Conservation (phyloP, 2,329 filamentous ascomycete species). For the Fusarium illudens region DNA sequence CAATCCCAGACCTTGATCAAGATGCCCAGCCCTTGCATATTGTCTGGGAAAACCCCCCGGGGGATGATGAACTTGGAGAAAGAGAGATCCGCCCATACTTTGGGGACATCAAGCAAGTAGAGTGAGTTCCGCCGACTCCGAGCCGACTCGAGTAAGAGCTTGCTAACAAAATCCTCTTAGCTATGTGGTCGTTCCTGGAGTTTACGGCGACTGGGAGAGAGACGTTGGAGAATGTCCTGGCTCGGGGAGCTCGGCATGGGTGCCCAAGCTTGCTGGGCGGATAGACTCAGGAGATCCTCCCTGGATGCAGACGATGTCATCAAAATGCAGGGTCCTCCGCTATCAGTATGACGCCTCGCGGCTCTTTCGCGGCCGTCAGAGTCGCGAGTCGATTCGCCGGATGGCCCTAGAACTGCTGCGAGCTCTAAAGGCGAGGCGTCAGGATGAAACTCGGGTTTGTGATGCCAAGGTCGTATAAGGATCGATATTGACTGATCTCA, state of each 20-base stretch:
- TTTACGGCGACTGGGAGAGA: neutral
- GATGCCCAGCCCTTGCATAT: neutral
- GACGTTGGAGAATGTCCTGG: neutral
- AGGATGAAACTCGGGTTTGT: neutral
- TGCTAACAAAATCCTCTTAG: neutral
- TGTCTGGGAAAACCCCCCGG: neutral
- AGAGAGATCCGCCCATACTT: neutral
- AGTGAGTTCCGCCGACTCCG: neutral
- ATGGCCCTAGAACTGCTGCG: neutral
- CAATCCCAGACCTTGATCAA: fast-evolving
- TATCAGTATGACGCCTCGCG: neutral
- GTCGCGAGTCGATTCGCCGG: neutral
- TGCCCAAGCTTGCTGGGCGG: neutral
- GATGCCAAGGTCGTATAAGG: fast-evolving
- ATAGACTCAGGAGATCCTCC: neutral
- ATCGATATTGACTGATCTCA: neutral
- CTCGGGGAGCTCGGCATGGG: constrained; percentile 5
- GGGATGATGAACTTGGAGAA: neutral
- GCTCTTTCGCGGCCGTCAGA: neutral
- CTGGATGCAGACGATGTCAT: neutral
- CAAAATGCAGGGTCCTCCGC: neutral
- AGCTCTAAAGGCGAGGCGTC: neutral
- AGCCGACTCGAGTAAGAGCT: neutral
- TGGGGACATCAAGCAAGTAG: neutral
- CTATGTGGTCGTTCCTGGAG: neutral